Evolutionary conservation across 2,329 filamentous ascomycete genomes (phyloP).

Genomic region (Harringtonia lauricola): DNA sequence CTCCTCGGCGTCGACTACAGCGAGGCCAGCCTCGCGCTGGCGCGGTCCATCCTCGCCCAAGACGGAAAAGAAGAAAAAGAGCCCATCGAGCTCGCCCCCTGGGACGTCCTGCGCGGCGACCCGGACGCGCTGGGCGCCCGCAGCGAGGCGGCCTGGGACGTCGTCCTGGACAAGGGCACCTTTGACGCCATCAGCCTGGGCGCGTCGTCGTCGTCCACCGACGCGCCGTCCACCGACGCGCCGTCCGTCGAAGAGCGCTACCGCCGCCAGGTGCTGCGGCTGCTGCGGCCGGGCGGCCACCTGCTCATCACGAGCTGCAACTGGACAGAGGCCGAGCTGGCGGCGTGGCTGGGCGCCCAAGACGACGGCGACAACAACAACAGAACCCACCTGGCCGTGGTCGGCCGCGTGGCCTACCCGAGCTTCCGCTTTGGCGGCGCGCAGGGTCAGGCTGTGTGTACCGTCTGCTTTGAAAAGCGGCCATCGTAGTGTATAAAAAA

Average conservation of each 20-base stretch:
- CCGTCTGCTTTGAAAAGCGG: conserved; percentile 60
- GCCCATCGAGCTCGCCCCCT: conserved; percentile 36
- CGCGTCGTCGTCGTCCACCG: no score
- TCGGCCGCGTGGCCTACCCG: conserved; percentile 65
- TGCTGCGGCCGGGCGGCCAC: conserved; percentile 61
- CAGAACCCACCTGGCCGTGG: conserved; percentile 38
- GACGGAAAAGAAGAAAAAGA: conserved; percentile 5
- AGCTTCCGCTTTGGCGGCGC: conserved; percentile 83
- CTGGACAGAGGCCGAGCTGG: conserved; percentile 87
- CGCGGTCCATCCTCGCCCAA: conserved; percentile 45
- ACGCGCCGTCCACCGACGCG: conserved; percentile 24
- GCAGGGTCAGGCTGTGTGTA: conserved; percentile 82
- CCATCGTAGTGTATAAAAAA: background rate
- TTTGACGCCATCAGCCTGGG: conserved; percentile 89
- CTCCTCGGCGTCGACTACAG: conserved; percentile 90
- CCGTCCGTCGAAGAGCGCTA: conserved; percentile 64
- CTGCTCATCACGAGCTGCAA: conserved; percentile 93
- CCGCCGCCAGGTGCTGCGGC: conserved; percentile 49
- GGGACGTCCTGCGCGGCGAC: conserved; percentile 48
- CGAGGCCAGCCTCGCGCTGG: conserved; percentile 60
- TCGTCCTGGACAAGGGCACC: conserved; percentile 95
- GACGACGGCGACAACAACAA: conserved; percentile 12
- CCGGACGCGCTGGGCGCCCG: conserved; percentile 20
- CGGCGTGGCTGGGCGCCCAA: conserved; percentile 59
- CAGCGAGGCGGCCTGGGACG: conserved; percentile 55